Evolutionary conservation across 192 early-diverging fungal species (phyloP), one percentile per base, ranked within the genome.

Genomic region (Rhizophagus sp.): DNA sequence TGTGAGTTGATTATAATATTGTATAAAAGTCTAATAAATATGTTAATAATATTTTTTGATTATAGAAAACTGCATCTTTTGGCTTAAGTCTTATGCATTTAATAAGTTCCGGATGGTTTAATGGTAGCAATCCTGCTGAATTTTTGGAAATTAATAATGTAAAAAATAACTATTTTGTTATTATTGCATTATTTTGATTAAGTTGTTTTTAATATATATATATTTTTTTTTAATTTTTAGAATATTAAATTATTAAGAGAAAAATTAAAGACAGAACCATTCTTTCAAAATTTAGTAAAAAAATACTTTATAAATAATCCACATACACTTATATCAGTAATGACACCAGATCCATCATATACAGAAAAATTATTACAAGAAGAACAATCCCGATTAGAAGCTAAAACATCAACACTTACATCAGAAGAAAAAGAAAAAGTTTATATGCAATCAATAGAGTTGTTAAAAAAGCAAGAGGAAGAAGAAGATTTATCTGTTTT

Each of bases 91-190:
- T 98, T 27, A 94, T 95, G 90, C 89, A 94, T 70, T 87, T 88
- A 2, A 80, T 96, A 33, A 88, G 93, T 6, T 91, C 94, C 9
- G 89, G 93, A 27, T 95, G 95, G 95, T 93, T 96, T 82, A 97
- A 98, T 81, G 94, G 93, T 27, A 91, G 89, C 17, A 90, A 99
- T 65, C 95, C 96, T 1, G 84, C 95, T 3, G 94, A 96, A 76
- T 89, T 94, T 41, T 81, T 98, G 67, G 90, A 95, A 72, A 84
- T 96, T 52, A 91, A 93, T 76, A 91, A 92, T 88, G 91, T 91
- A 82, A 70, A 25, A 64, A 25, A 10, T 33, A 17, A 44, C 47
- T 24, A 11, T 30, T 49, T 49, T 76, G 1, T 80, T 22, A 34
- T 24, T n/a, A 24, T 33, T 34, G 1, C 34, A 82, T 11, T 50